A percentile compares a stretch with the other conserved stretches of the same genome.
Evolutionary conservation across 2,329 filamentous ascomycete species (phyloP).

Genomic region (Alternaria panax): DNA sequence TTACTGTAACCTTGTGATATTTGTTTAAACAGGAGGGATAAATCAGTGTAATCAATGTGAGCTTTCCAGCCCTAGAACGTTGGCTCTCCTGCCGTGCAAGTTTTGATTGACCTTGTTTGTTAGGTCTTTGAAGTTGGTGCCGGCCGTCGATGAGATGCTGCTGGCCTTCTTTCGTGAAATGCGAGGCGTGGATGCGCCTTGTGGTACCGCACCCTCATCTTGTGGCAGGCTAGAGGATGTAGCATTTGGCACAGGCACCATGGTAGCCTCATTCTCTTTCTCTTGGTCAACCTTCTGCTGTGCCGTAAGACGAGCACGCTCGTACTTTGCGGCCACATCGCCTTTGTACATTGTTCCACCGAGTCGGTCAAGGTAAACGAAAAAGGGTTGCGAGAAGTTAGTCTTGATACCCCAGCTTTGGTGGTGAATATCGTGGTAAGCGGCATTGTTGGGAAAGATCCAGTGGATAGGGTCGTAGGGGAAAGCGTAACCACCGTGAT

Average conservation of each 20-base stretch:
- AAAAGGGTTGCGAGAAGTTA: slow-evolving; percentile 90
- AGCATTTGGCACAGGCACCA: slow-evolving; percentile 20
- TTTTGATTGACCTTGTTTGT: slow-evolving; percentile 56
- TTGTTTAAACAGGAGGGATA: slow-evolving; percentile 20
- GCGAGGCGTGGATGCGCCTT: slow-evolving; percentile 46
- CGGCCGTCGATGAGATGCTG: slow-evolving; percentile 48
- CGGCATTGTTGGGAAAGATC: slow-evolving; percentile 92
- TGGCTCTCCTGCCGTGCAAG: slow-evolving; percentile 55
- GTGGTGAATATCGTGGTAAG: slow-evolving; percentile 97
- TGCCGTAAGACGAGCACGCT: slow-evolving; percentile 62
- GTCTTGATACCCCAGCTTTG: slow-evolving; percentile 99
- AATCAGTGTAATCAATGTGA: slow-evolving; percentile 37
- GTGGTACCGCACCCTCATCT: slow-evolving; percentile 37
- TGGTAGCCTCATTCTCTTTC: slow-evolving; percentile 38
- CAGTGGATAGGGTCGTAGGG: slow-evolving; percentile 94
- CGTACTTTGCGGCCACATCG: slow-evolving; percentile 66
- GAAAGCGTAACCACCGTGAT: slow-evolving; percentile 95
- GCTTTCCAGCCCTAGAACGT: slow-evolving; percentile 56
- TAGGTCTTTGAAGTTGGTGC: slow-evolving; percentile 55
- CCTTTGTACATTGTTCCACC: slow-evolving; percentile 83
- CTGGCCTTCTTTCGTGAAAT: slow-evolving; percentile 53
- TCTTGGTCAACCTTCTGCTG: slow-evolving; percentile 65
- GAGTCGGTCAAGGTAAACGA: slow-evolving; percentile 91
- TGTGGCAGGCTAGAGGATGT: slow-evolving; percentile 24
- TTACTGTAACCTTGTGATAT: slow-evolving; percentile 33